phyloP scores from a whole-genome alignment of 129 eudicot species.

The Flaveria bidentis region DNA sequence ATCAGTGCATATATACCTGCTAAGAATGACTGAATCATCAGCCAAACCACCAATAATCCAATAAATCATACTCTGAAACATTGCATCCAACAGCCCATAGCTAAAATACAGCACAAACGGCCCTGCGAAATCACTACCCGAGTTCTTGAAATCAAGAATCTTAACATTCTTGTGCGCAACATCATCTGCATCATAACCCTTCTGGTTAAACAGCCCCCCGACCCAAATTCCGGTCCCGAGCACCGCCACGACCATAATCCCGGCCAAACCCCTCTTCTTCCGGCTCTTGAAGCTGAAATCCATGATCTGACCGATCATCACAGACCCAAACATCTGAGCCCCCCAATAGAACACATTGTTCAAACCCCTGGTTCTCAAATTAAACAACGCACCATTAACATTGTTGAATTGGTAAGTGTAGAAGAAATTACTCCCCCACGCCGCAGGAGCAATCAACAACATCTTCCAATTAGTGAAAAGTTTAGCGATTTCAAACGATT shows the following conservation, averaged over 20 bases:
- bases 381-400: constrained; percentile 81
- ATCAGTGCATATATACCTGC: constrained; percentile 51
- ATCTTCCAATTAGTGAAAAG: constrained; percentile 82
- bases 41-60: constrained; percentile 91
- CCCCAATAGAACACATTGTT: constrained; percentile 96
- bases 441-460: constrained; percentile 82
- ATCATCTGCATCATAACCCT: constrained; percentile 47
- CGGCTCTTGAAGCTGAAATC: constrained; percentile 86
- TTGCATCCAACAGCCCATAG: constrained; percentile 82
- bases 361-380: constrained; percentile 78
- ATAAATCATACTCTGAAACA: constrained; percentile 96
- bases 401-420: constrained; percentile 88
- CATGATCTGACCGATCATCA: constrained; percentile 74
- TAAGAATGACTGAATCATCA: constrained; percentile 79
- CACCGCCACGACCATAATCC: constrained; percentile 70
- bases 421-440: constrained; percentile 94
- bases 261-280: constrained; percentile 67
- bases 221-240: constrained; percentile 88
- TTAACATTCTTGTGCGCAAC: constrained; percentile 17
- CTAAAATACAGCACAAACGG: constrained; percentile 74
- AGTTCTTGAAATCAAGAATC: constrained; percentile 63
- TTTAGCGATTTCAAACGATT: constrained; percentile 48
- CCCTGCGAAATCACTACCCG: constrained; percentile 65
- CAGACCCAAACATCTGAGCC: constrained; percentile 95
- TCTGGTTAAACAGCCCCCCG: constrained; percentile 85